Percentiles rank a stretch among this genome's conserved stretches.
Evolutionary conservation across 1,284 basidiomycete genomes (phyloP).

Genomic region (Cutaneotrichosporon cutaneum): DNA sequence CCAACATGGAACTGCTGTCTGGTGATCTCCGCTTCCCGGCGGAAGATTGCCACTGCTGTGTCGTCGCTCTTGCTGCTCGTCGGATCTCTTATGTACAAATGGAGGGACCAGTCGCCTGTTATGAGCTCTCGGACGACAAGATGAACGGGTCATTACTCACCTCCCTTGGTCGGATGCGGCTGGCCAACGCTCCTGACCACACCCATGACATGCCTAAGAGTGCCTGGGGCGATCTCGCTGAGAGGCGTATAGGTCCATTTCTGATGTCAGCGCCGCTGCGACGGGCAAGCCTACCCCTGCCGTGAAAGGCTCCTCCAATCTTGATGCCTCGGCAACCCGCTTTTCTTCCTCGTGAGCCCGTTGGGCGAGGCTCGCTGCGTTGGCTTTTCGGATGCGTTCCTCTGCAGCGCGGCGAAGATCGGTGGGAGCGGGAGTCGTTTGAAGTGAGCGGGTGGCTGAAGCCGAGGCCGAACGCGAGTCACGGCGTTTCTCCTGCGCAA

Average conservation of each 20-base stretch:
- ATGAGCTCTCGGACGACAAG: not conserved
- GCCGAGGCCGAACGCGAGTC: no score
- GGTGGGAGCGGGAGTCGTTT: not conserved
- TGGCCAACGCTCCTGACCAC: conserved; percentile 17
- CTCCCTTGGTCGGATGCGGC: not conserved
- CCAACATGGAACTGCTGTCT: conserved; percentile 17
- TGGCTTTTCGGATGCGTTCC: not conserved
- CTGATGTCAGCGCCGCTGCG: not conserved
- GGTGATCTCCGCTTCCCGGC: conserved; percentile 12
- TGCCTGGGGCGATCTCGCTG: not conserved
- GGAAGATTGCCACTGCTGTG: conserved; percentile 35
- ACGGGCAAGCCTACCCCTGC: not conserved
- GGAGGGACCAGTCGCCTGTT: conserved; percentile 27
- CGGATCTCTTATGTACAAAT: conserved; percentile 36
- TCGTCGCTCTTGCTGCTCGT: conserved; percentile 27
- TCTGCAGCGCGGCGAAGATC: not conserved
- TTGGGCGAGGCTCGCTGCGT: not conserved
- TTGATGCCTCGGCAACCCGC: not conserved
- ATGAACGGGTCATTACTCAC: not conserved
- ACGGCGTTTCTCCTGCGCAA: no score
- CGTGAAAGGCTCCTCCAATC: not conserved
- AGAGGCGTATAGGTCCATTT: conserved; percentile 16
- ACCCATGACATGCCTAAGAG: conserved; percentile 17
- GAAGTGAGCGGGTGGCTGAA: not conserved
- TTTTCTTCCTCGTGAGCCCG: not conserved